Conservation (phyloP, 177 flowering plant genomes). For the Vitis hybrid region DNA sequence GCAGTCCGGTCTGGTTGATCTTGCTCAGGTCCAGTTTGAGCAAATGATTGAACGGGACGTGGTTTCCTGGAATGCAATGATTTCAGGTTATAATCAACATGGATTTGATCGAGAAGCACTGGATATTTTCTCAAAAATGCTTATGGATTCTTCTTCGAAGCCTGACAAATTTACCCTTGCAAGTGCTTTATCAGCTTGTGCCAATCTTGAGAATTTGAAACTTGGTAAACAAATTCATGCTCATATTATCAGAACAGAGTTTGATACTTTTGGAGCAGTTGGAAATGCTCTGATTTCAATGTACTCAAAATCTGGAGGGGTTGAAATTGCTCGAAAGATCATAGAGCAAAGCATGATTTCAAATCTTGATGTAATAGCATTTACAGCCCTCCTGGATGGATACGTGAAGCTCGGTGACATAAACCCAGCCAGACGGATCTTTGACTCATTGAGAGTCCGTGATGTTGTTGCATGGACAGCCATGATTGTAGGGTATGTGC, state of each 20-base stretch:
- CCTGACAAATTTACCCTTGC: constrained; percentile 46
- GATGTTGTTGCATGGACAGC: constrained; percentile 84
- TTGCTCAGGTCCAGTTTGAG: constrained; percentile 39
- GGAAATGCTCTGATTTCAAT: constrained; percentile 64
- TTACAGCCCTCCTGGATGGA: constrained; percentile 61
- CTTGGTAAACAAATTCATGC: constrained; percentile 43
- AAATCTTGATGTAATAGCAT: constrained; percentile 45
- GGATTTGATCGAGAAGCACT: constrained; percentile 39
- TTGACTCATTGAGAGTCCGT: constrained; percentile 40
- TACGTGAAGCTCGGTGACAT: constrained; percentile 57
- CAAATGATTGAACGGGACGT: constrained; percentile 33
- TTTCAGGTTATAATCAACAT: constrained; percentile 39
- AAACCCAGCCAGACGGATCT: constrained; percentile 51
- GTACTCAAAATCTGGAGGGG: constrained; percentile 60
- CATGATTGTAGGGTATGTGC: constrained; percentile 70
- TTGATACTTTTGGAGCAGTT: constrained; percentile 29
- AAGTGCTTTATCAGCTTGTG: constrained; percentile 44
- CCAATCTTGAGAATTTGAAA: constrained; percentile 33
- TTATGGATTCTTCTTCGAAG: constrained; percentile 21
- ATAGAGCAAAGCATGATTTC: constrained; percentile 28
- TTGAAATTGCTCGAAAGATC: constrained; percentile 42
- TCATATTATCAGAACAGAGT: constrained; percentile 21
- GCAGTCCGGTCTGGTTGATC: constrained; percentile 43
- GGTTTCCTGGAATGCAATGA: constrained; percentile 49
- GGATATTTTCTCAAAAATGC: constrained; percentile 28